phyloP scores from a whole-genome alignment of 106 monocot genomes.

The Platanthera zijinensis region DNA sequence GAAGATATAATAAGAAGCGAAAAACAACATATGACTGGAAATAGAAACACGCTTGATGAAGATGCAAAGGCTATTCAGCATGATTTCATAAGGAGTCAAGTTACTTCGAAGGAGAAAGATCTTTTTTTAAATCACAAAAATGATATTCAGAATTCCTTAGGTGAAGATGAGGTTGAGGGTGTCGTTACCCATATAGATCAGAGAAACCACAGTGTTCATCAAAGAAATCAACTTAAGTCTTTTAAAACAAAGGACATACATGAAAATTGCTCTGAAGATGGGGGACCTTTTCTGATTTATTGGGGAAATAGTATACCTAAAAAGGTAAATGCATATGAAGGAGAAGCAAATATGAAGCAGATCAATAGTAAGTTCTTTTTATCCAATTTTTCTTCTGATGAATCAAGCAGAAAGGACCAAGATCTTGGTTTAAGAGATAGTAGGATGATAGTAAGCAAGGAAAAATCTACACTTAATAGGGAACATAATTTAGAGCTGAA shows the following conservation, averaged over 20 bases:
- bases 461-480: not conserved
- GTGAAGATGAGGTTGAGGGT: not conserved
- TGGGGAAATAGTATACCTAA: conserved; percentile 30
- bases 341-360: conserved; percentile 1
- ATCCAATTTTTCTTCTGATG: conserved; percentile 3
- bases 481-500: not conserved
- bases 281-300: conserved; percentile 32
- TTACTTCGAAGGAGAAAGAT: conserved; percentile 5
- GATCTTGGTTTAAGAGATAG: not conserved
- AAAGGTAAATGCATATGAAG: conserved; percentile 17
- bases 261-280: conserved; percentile 18
- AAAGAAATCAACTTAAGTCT: conserved; percentile 1
- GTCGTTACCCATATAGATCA: not conserved
- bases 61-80: conserved; percentile 3
- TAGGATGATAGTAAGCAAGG: not conserved
- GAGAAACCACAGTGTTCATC: not conserved
- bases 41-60: conserved; percentile 6
- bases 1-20: conserved; percentile 50
- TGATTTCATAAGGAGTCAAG: not conserved
- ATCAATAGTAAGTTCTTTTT: not conserved
- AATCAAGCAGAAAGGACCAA: not conserved
- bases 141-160: not conserved
- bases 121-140: conserved; percentile 1
- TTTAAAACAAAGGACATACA: conserved; percentile 6
- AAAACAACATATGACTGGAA: not conserved